These are phyloP conservation scores for Madurella fahalii DNA, from an alignment of 2,329 filamentous ascomycete species.

Conservation along the genomic window DNA sequence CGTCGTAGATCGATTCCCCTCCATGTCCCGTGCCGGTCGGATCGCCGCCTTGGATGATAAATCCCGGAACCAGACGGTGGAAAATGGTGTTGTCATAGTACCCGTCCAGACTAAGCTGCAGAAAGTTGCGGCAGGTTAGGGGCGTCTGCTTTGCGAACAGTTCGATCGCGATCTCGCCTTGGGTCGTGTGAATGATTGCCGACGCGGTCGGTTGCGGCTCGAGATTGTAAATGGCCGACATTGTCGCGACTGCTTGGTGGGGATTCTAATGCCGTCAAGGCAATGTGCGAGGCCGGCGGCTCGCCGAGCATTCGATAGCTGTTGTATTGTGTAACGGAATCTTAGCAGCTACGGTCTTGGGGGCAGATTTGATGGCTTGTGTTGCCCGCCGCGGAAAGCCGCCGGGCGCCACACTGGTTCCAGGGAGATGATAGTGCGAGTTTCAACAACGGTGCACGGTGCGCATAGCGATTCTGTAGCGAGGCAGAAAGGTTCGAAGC, in stretches of 20 bases:
- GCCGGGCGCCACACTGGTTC: too few relatives aligned
- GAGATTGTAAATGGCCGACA: slow-evolving; percentile 91
- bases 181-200: slow-evolving; percentile 82
- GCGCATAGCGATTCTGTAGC: too few relatives aligned
- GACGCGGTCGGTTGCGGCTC: slow-evolving; percentile 93
- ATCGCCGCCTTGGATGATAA: slow-evolving; percentile 92
- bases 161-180: slow-evolving; percentile 84
- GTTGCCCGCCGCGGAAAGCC: background rate
- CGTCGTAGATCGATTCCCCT: slow-evolving; percentile 87
- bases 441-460: too few relatives aligned
- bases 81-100: slow-evolving; percentile 95
- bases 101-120: slow-evolving; percentile 89
- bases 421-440: too few relatives aligned
- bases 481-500: too few relatives aligned
- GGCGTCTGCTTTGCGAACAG: slow-evolving; percentile 95
- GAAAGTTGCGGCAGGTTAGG: slow-evolving; percentile 87
- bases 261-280: background rate
- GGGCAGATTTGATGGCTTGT: background rate
- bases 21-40: slow-evolving; percentile 89
- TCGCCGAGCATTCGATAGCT: background rate
- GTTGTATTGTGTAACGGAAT: background rate
- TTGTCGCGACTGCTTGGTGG: slow-evolving; percentile 34
- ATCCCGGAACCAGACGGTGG: slow-evolving; percentile 85
- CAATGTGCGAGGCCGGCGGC: background rate
- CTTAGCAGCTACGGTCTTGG: too few relatives aligned